Base-by-base conservation (phyloP, 148 eudicot genomes). In the Drosera capensis region DNA sequence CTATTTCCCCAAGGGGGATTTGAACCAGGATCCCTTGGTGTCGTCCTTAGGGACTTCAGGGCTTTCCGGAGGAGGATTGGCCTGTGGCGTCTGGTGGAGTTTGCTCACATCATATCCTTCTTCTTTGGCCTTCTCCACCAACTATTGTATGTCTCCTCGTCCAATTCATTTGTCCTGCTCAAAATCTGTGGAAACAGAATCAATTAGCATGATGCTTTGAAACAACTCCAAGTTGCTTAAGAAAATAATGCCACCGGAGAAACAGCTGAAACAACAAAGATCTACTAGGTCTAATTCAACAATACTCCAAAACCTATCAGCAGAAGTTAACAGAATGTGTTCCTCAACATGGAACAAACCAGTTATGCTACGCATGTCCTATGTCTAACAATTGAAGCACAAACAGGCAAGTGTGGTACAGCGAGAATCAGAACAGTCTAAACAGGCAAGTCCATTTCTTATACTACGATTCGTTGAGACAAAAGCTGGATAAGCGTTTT, bases 101-200 rank as follows among this genome's bases (percentile, higher is more conserved):
- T 80, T 88, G 68, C 70, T 77, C 40, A 84, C 87, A 58, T 84
- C 97, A 60, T 84, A 88, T 0, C 97, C 97, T 22, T 61, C 81
- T 0, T 48, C 81, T 18, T 19, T 47, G 0, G 87, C 97, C 72
- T 59, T 88, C 57, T 88, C 50, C 46, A 88, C 58, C 23, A 88
- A 69, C 64, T 38, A 13, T 71, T 71, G 62, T 88, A 83, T 7
- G 45, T 56, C 52, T 60, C 77, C 16, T 84, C 94, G 23, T 83
- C 94, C 30, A 83, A 25, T 16, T 51, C 60, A 12, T 72, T 52
- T 19, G 59, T 30, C 69, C 94, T 77, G 72, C 79, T 44, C 20
- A 79, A 46, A 56, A 87, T 74, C 96, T 86, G 56, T 37, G 60
- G 14, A 14, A 1, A 36, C 45, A 64, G 17, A 38, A 15, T 14